Percentiles rank a stretch among this genome's conserved stretches.
Evolutionary conservation across 257 asterid genomes (phyloP).

Genomic region (Solanum bukasovii): DNA sequence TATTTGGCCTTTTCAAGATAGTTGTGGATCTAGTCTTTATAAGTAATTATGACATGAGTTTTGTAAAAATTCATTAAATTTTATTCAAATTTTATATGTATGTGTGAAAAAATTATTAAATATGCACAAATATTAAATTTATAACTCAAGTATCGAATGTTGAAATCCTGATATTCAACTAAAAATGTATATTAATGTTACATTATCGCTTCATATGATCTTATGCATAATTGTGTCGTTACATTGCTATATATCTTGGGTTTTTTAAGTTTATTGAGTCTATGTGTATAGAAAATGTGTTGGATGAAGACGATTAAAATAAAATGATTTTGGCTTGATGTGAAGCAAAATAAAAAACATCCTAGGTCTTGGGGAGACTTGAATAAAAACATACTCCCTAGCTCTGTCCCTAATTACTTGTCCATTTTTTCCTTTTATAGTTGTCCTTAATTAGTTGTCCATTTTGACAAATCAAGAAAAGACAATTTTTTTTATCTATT

Average conservation of each 20-base stretch:
- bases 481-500: too few relatives aligned
- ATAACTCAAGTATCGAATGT: neutral
- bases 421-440: too few relatives aligned
- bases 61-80: neutral
- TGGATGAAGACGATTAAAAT: neutral
- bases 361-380: neutral
- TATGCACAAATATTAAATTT: neutral
- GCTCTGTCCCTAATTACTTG: too few relatives aligned
- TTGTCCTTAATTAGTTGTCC: too few relatives aligned
- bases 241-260: too few relatives aligned
- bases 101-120: neutral
- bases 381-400: too few relatives aligned
- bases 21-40: neutral
- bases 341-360: neutral
- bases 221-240: neutral
- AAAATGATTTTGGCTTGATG: neutral
- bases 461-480: too few relatives aligned
- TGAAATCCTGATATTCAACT: neutral
- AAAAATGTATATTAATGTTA: too few relatives aligned
- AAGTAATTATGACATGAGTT: neutral
- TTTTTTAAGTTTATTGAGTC: too few relatives aligned
- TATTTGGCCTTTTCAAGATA: neutral
- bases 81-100: neutral
- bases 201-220: neutral
- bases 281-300: neutral